These are phyloP conservation scores for Macadamia tetraphylla DNA, from an alignment of 164 flowering plant genomes.

Conservation along the genomic window DNA sequence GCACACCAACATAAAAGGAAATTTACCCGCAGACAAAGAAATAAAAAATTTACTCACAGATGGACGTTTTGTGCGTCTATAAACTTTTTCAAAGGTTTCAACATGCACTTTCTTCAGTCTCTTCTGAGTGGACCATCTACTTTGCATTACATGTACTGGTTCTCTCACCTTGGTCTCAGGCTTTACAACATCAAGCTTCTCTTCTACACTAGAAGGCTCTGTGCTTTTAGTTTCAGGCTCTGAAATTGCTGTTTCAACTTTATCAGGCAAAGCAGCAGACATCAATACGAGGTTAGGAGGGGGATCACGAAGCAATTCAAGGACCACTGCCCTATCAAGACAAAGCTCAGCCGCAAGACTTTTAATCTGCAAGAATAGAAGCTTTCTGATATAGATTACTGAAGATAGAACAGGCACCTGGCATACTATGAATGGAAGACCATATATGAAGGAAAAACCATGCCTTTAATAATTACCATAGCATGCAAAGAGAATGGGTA, in stretches of 20 bases:
- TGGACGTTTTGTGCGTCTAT: slow-evolving; percentile 74
- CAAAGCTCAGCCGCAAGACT: slow-evolving; percentile 82
- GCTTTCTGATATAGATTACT: not conserved
- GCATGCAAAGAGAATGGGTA: not conserved
- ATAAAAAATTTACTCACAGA: slow-evolving; percentile 57
- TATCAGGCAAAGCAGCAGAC: slow-evolving; percentile 81
- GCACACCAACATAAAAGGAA: slow-evolving; percentile 4
- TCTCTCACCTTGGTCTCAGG: slow-evolving; percentile 28
- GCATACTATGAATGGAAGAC: not conserved
- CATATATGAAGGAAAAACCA: not conserved
- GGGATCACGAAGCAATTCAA: slow-evolving; percentile 81
- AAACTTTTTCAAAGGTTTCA: slow-evolving; percentile 81
- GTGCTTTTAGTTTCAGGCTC: slow-evolving; percentile 29
- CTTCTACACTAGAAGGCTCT: slow-evolving; percentile 23
- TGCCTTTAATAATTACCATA: not conserved
- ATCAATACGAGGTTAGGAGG: slow-evolving; percentile 76
- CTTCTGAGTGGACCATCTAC: slow-evolving; percentile 69
- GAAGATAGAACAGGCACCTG: not conserved
- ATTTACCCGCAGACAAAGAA: slow-evolving; percentile 55
- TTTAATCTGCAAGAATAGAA: slow-evolving; percentile 52
- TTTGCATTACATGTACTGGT: slow-evolving; percentile 74
- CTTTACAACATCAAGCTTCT: slow-evolving; percentile 23
- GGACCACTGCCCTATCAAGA: slow-evolving; percentile 85
- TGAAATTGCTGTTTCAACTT: slow-evolving; percentile 27
- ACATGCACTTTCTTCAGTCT: slow-evolving; percentile 82